Evolutionary conservation across 306 rosid species (phyloP).

Genomic region (Prunus armeniaca): DNA sequence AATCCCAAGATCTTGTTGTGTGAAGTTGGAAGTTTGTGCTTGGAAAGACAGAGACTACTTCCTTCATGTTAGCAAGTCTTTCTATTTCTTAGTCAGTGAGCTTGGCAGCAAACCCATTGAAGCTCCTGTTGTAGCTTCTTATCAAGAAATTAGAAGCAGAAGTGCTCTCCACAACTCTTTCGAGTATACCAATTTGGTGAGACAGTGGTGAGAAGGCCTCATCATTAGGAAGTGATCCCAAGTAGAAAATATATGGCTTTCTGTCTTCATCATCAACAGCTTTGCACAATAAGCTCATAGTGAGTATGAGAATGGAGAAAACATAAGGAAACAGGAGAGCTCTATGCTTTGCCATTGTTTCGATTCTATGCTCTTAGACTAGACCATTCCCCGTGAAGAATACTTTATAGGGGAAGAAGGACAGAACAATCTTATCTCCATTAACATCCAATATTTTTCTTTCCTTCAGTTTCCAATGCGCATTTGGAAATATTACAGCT

Average conservation of each 20-base stretch:
- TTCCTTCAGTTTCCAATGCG: background rate
- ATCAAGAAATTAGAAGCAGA: background rate
- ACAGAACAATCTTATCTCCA: background rate
- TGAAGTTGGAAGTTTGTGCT: slow-evolving; percentile 24
- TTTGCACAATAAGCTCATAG: background rate
- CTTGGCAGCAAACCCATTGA: slow-evolving; percentile 18
- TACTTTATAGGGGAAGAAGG: background rate
- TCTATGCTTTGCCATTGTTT: background rate
- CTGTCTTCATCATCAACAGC: background rate
- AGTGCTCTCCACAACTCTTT: background rate
- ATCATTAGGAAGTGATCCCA: background rate
- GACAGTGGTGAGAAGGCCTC: background rate
- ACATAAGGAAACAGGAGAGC: background rate
- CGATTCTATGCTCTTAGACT: background rate
- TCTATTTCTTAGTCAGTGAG: slow-evolving; percentile 8
- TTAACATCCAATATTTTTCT: background rate
- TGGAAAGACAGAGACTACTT: slow-evolving; percentile 36
- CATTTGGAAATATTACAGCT: background rate
- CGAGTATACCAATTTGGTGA: background rate
- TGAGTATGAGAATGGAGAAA: background rate
- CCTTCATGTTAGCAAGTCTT: slow-evolving; percentile 21
- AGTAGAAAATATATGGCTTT: background rate
- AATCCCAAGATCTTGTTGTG: slow-evolving; percentile 56
- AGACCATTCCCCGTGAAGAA: background rate
- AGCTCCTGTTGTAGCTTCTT: slow-evolving; percentile 10